Base-by-base conservation (phyloP, 1,284 basidiomycete species). In the Sporisorium exsertum region DNA sequence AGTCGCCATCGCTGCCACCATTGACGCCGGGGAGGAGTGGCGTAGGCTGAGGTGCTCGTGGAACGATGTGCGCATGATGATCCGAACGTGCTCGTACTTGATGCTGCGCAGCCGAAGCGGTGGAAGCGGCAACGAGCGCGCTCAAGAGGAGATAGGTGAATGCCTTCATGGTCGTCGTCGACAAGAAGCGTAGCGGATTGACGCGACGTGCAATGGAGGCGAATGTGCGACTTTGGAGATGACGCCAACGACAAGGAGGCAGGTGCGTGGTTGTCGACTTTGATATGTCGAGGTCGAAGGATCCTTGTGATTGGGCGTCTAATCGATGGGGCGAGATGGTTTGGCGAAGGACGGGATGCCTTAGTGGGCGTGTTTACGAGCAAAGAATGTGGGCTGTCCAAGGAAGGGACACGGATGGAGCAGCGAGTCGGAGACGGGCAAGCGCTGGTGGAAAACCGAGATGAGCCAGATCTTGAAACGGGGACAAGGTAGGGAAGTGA, bases 41-140 rank as follows among this genome's bases (percentile, higher is more conserved):
- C 1, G 52, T 51, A 4, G 56, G 59, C 12, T 18, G 37, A 29
- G 69, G 69, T n/a, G 56, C 33, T 53, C 64, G 59, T 13, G 50
- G 22, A 18, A 27, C 63, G 18, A 66, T 59, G 37, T 45, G 70
- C 8, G 47, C 40, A 24, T 42, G 53, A 27, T 64, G 70, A 50
- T 67, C 59, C 51, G 69, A 32, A 20, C 46, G 69, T 37, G 45
- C 58, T 37, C 63, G 55, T 12, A 57, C 18, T 9, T 65, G 49
- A 43, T 67, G 64, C 24, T 73, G 71, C 12, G 61, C 52, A 5
- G 71, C 65, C 1, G 58, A 61, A 24, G 40, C 71, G 4, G 59
- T 20, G 15, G 71, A 60, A 32, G 64, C 53, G 8, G 62, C 64
- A 33, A 73, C 43, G 42, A 73, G 65, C 53, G 64, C 64, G 54